Conservation (phyloP, 2,329 filamentous ascomycete genomes). For the Metarhizium guizhouense region DNA sequence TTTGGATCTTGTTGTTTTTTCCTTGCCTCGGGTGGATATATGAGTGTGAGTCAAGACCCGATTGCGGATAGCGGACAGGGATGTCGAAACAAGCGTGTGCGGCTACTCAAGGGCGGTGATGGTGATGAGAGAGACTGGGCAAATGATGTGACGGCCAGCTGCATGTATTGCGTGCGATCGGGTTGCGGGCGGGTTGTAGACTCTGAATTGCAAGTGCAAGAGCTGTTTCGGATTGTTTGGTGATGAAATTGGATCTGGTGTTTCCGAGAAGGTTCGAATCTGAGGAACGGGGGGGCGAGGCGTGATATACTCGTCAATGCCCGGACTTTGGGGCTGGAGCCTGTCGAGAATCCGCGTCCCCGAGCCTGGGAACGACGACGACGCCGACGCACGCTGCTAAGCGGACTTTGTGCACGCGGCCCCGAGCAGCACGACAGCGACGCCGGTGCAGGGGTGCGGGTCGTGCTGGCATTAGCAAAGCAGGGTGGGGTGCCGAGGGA, state of each 20-base stretch:
- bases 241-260: conserved; percentile 1
- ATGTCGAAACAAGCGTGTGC: conserved; percentile 9
- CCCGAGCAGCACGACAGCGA: conserved; percentile 18
- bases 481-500: background rate
- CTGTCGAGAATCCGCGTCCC: background rate
- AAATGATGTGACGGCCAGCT: conserved; percentile 16
- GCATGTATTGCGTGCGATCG: background rate
- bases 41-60: conserved; percentile 17
- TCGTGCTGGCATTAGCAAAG: conserved; percentile 3
- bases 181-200: background rate
- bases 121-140: conserved; percentile 19
- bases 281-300: background rate
- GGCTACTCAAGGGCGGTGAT: conserved; percentile 6
- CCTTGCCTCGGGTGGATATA: conserved; percentile 9
- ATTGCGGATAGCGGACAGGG: conserved; percentile 17
- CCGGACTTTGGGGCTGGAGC: conserved; percentile 5
- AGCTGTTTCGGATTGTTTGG: background rate
- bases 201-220: background rate
- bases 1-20: conserved; percentile 1
- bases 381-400: conserved; percentile 12
- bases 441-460: conserved; percentile 9
- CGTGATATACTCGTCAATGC: conserved; percentile 5
- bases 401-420: conserved; percentile 24
- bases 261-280: background rate
- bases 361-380: conserved; percentile 9